Base-by-base conservation (phyloP, 768 basidiomycete species). In the Pleurotus eryngii region DNA sequence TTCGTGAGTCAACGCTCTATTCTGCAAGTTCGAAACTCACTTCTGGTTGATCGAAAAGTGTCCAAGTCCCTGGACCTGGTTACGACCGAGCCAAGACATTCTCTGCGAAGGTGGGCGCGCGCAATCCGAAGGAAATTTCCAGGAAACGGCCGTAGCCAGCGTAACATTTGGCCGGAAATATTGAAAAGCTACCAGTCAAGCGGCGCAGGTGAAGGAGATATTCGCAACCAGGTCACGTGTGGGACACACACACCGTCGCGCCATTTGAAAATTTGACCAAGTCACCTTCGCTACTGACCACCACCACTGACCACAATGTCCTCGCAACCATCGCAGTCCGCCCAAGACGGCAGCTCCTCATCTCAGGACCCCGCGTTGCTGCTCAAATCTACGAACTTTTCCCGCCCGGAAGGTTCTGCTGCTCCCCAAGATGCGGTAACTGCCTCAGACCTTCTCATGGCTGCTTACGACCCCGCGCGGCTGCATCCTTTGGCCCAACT, bases 401-500 rank as follows among this genome's bases (percentile, higher is more conserved):
- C 82, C 49, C 72, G 74, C 46, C 63, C 78, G 48, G 74, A 74
- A 18, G 66, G 73, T 43, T 17, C 78, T 20, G 59, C 74, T 49
- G 64, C 77, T 43, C 72, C 76, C 57, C 83, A 82, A 57, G 76
- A 78, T 69, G 80, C 84, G 54, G 84, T 89, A 57, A 91, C 91
- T 53, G 93, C 95, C 46, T 84, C 86, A 57, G 92, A 95, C 78
- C 77, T 98, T 64, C 88, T 98, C 64, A 79, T 85, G 74, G 86
- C 86, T 63, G 83, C 89, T 9, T 95, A 92, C 75, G 95, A 98
- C 77, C 92, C 95, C 55, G 82, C 92, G 51, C 87, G 85, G 75
- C 81, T 99, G 56, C 97, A 99, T 70, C 97, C 97, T 56, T 78
- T 99, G 66, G 95, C 97, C 46, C 87, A 87, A 56, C 78, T 98